These are phyloP conservation scores for Rhizomucor pusillus DNA, from an alignment of 371 early-diverging fungal genomes.

Conservation along the genomic window DNA sequence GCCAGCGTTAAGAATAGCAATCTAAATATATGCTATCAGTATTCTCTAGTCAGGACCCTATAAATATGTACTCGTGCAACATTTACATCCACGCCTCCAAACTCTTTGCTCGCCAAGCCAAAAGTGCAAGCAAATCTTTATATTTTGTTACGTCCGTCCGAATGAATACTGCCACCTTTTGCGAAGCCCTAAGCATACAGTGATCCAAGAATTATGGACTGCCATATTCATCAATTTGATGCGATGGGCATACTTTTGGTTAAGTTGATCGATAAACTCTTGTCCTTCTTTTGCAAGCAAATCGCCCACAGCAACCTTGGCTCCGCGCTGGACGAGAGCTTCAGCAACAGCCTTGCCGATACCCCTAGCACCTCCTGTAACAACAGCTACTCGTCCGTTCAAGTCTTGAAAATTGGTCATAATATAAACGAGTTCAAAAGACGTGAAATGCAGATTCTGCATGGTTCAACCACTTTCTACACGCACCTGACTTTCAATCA, in stretches of 20 bases:
- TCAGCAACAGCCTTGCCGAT: constrained; percentile 62
- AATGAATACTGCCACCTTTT: constrained; percentile 31
- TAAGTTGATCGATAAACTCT: constrained; percentile 32
- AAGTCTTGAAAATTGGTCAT: constrained; percentile 3
- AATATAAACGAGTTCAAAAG: too few species aligned
- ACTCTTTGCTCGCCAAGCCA: constrained; percentile 39
- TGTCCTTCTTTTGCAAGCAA: constrained; percentile 46
- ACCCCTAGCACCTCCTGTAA: constrained; percentile 65
- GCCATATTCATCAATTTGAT: too few species aligned
- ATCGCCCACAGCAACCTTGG: constrained; percentile 63
- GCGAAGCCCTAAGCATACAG: constrained; percentile 6
- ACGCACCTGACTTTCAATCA: too few species aligned
- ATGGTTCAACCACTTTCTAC: too few species aligned
- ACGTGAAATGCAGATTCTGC: too few species aligned
- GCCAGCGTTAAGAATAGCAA: constrained; percentile 13
- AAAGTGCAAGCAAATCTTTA: constrained; percentile 44
- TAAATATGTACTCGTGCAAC: neutral
- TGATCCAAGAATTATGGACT: neutral
- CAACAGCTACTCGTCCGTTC: constrained; percentile 55
- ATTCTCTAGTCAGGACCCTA: neutral
- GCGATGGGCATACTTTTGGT: constrained; percentile 23
- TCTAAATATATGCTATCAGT: neutral
- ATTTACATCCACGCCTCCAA: constrained; percentile 33
- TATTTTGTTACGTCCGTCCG: constrained; percentile 59
- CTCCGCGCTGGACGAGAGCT: constrained; percentile 49